phyloP scores from a whole-genome alignment of 2,329 filamentous ascomycete species.

The Fusarium staphyleae region DNA sequence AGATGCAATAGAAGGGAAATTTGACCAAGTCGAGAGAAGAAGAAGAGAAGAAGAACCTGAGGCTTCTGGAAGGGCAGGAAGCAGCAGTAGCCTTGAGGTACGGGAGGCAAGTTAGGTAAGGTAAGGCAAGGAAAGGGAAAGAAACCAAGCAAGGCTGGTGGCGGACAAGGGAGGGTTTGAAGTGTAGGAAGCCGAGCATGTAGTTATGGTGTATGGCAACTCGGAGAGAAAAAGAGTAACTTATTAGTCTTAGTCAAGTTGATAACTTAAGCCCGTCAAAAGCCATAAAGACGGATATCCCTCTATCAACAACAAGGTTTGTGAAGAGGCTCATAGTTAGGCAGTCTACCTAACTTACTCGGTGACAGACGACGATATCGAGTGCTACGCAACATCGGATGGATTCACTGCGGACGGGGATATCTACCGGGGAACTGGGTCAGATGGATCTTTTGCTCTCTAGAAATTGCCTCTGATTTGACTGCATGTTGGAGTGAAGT shows the following conservation, averaged over 20 bases:
- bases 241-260: not conserved
- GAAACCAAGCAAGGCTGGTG: too few species aligned
- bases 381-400: not conserved
- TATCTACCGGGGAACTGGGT: constrained; percentile 23
- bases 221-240: not conserved
- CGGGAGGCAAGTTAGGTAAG: constrained; percentile 9
- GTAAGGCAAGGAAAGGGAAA: too few species aligned
- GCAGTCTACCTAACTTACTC: too few species aligned
- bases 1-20: constrained; percentile 1
- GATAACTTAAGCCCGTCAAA: constrained; percentile 6
- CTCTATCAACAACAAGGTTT: constrained; percentile 2
- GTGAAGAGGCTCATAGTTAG: too few species aligned
- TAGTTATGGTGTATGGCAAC: too few species aligned
- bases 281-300: not conserved
- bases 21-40: not conserved
- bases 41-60: constrained; percentile 8
- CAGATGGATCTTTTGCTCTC: constrained; percentile 12
- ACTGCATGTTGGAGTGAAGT: not conserved
- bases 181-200: not conserved
- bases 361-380: too few species aligned
- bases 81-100: not conserved
- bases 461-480: constrained; percentile 25
- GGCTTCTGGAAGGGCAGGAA: constrained; percentile 28
- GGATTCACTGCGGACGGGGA: constrained; percentile 18
- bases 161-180: constrained; percentile 8